These are phyloP conservation scores for Pestalotiopsis sp. DNA, from an alignment of 2,329 filamentous ascomycete species.

Conservation along the genomic window DNA sequence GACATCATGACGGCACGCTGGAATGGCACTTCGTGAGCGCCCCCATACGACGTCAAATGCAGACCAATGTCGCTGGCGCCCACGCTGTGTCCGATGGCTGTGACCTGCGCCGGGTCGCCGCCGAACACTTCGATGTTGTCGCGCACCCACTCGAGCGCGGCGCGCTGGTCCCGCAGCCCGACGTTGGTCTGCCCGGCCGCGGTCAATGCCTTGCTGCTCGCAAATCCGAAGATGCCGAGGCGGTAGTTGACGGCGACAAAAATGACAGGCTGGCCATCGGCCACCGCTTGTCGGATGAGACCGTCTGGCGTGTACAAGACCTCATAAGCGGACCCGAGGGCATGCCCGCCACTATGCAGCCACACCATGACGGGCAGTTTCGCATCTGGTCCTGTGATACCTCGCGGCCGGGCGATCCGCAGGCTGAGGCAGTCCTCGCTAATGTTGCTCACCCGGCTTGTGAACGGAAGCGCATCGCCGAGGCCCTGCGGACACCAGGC, in stretches of 20 bases:
- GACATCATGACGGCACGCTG: conserved; percentile 35
- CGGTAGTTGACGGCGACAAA: conserved; percentile 1
- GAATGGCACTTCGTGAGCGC: conserved; percentile 27
- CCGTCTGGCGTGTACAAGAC: background rate
- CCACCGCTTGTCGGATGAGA: background rate
- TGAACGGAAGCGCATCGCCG: background rate
- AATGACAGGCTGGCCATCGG: background rate
- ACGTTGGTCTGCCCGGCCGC: conserved; percentile 28
- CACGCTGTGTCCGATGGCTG: conserved; percentile 33
- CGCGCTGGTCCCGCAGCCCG: conserved; percentile 34
- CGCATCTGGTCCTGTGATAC: conserved; percentile 10
- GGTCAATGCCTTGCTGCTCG: conserved; percentile 19
- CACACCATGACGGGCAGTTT: conserved; percentile 27
- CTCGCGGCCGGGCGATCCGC: conserved; percentile 23
- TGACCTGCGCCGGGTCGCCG: conserved; percentile 23
- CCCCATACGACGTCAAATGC: conserved; percentile 26
- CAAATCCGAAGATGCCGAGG: background rate
- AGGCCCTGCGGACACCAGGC: background rate
- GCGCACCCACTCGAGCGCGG: conserved; percentile 30
- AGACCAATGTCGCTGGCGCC: conserved; percentile 21
- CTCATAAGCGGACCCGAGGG: background rate
- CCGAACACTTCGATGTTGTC: conserved; percentile 22
- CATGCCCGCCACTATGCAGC: conserved; percentile 23
- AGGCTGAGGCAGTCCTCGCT: background rate
- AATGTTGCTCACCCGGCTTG: background rate